Evolutionary conservation across 768 basidiomycete genomes (phyloP).

Genomic region (Leccinum fibrillosum): DNA sequence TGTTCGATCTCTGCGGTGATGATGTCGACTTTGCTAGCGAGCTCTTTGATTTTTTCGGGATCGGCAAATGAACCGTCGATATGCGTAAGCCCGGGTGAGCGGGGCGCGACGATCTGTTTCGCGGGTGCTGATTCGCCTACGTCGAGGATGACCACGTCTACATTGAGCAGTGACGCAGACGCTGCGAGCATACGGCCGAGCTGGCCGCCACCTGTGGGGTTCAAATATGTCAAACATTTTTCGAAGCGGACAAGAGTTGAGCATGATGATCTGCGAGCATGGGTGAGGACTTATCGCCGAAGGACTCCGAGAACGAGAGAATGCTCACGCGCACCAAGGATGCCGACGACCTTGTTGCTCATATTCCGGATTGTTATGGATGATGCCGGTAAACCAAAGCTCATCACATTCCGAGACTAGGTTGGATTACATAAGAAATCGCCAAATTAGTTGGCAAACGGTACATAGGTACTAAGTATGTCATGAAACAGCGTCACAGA

Average conservation of each 20-base stretch:
- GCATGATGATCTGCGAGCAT: conserved; percentile 6
- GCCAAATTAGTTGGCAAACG: too few species aligned
- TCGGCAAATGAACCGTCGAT: conserved; percentile 89
- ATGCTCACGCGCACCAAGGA: conserved; percentile 31
- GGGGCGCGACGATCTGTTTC: conserved; percentile 76
- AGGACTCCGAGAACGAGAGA: not conserved
- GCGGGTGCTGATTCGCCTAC: conserved; percentile 78
- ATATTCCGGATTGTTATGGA: conserved; percentile 4
- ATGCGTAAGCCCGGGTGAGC: conserved; percentile 50
- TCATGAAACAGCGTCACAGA: not conserved
- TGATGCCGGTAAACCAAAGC: not conserved
- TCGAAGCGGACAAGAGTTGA: not conserved
- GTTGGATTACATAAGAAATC: not conserved
- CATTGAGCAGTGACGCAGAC: conserved; percentile 82
- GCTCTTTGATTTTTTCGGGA: conserved; percentile 68
- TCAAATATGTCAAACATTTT: conserved; percentile 2
- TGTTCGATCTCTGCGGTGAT: conserved; percentile 98
- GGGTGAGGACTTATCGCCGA: conserved; percentile 6
- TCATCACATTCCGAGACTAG: not conserved
- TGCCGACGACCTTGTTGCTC: conserved; percentile 27
- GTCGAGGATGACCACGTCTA: conserved; percentile 83
- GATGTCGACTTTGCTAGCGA: conserved; percentile 79
- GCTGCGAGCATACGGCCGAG: conserved; percentile 95
- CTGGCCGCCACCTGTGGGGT: conserved; percentile 81
- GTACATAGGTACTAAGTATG: not conserved